Conservation (phyloP, 495 filamentous ascomycete genomes). For the Aspergillus egyptiacus region DNA sequence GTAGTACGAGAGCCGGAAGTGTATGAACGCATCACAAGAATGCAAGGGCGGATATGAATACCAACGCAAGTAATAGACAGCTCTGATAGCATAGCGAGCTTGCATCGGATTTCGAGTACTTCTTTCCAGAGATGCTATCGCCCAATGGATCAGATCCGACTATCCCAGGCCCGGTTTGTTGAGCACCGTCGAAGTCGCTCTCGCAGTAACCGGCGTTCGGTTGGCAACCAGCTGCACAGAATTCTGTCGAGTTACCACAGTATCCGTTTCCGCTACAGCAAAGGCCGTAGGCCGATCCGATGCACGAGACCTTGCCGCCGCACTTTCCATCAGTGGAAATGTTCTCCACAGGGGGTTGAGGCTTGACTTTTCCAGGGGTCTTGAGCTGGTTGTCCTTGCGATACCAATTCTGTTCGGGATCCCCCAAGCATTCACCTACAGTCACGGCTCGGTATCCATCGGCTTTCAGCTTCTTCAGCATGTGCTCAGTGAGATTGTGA, state of each 20-base stretch:
- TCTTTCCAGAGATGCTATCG: conserved; percentile 2
- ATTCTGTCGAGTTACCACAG: conserved; percentile 45
- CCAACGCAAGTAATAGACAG: background rate
- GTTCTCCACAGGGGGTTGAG: conserved; percentile 26
- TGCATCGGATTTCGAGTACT: conserved; percentile 15
- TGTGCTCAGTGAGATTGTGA: conserved; percentile 69
- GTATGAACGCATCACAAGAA: conserved; percentile 1
- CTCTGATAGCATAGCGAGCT: background rate
- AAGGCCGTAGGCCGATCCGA: conserved; percentile 36
- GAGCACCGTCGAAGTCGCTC: background rate
- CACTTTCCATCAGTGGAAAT: conserved; percentile 50
- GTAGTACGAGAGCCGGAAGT: no score
- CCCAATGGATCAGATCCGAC: background rate
- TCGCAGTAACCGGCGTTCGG: conserved; percentile 44
- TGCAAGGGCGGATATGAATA: conserved; percentile 7
- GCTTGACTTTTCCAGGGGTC: conserved; percentile 24
- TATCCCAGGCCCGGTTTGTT: background rate
- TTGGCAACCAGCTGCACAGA: conserved; percentile 49
- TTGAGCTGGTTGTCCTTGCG: conserved; percentile 30
- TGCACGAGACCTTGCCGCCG: conserved; percentile 45
- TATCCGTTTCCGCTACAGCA: conserved; percentile 38
- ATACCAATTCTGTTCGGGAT: conserved; percentile 68
- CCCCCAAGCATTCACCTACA: conserved; percentile 70
- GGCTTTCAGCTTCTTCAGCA: conserved; percentile 51
- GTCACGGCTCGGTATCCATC: conserved; percentile 64